phyloP scores from a whole-genome alignment of 805 yeast species.

The Cyberlindnera sargentensis region DNA sequence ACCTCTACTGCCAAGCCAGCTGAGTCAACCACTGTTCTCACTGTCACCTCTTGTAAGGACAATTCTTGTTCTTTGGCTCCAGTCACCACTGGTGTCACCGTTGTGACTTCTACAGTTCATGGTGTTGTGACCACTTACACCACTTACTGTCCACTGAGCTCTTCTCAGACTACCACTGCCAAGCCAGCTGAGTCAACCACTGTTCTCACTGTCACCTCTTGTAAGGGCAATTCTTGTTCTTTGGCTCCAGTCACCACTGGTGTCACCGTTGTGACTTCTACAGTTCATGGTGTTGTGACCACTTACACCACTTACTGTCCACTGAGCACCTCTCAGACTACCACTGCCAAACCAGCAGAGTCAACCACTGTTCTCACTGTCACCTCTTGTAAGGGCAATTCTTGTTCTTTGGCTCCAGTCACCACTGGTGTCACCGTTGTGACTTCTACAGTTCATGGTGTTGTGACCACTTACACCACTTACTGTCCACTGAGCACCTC shows the following conservation, averaged over 20 bases:
- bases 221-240: conserved; percentile 13
- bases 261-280: conserved; percentile 4
- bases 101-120: conserved; percentile 25
- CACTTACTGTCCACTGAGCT: conserved; percentile 20
- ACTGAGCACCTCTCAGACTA: conserved; percentile 15
- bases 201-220: conserved; percentile 20
- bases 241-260: conserved; percentile 10
- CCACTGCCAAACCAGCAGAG: conserved; percentile 23
- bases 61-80: conserved; percentile 6
- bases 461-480: too few species aligned
- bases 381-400: conserved; percentile 17
- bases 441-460: too few species aligned
- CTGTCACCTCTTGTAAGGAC: conserved; percentile 9
- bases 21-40: conserved; percentile 6
- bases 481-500: conserved; percentile 10
- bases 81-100: conserved; percentile 23
- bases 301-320: too few species aligned
- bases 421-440: conserved; percentile 9
- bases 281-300: too few species aligned
- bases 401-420: conserved; percentile 12
- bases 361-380: conserved; percentile 3
- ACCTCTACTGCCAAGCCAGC: conserved; percentile 24
- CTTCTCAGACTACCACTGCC: conserved; percentile 21
- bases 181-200: conserved; percentile 16
- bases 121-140: conserved; percentile 17